A percentile compares a stretch with the other conserved stretches of the same genome.
These are phyloP conservation scores for Ulota crispa DNA, from an alignment of 225 moss, liverwort and hornwort genomes.

Conservation along the genomic window DNA sequence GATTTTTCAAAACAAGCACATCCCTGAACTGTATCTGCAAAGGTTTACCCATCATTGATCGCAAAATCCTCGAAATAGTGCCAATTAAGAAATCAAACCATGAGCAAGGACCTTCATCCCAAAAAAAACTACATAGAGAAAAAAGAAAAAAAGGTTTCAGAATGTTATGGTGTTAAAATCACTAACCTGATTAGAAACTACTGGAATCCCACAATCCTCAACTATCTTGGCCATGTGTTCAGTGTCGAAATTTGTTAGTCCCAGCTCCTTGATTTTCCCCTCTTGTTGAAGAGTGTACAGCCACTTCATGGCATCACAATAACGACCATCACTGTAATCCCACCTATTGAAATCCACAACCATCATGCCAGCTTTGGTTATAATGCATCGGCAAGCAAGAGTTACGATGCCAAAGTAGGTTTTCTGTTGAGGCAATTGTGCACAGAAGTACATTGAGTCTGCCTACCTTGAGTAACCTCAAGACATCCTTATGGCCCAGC, in stretches of 20 bases:
- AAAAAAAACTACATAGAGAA: too few species aligned
- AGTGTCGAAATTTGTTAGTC: conserved; percentile 62
- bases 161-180: not conserved
- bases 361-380: not conserved
- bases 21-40: not conserved
- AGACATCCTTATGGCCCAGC: not conserved
- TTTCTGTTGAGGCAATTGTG: not conserved
- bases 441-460: not conserved
- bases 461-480: not conserved
- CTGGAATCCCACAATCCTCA: conserved; percentile 44
- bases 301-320: conserved; percentile 59
- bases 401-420: not conserved
- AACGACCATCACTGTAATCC: conserved; percentile 55
- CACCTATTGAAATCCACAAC: conserved; percentile 43
- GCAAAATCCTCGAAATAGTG: not conserved
- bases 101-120: not conserved
- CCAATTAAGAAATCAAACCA: not conserved
- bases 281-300: conserved; percentile 44
- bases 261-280: conserved; percentile 62
- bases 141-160: not conserved
- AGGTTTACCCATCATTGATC: not conserved
- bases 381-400: not conserved
- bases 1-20: not conserved
- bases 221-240: conserved; percentile 56
- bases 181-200: conserved; percentile 57